These are phyloP conservation scores for Cytospora piceae DNA, from an alignment of 2,329 filamentous ascomycete genomes.

Conservation along the genomic window DNA sequence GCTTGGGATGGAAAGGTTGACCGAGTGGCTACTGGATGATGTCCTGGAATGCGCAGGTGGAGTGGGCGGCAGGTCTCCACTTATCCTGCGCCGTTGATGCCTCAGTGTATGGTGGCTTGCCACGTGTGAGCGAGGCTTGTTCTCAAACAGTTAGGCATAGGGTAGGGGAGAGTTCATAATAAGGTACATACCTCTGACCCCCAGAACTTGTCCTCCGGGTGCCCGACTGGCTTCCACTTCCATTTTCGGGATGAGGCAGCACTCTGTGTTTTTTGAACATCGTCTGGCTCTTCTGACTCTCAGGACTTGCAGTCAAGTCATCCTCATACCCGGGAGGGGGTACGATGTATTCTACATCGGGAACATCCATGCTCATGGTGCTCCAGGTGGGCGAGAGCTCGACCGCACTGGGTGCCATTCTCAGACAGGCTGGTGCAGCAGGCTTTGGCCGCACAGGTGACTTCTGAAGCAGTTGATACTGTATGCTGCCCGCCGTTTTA, in stretches of 20 bases:
- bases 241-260: constrained; percentile 43
- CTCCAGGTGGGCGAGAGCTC: constrained; percentile 21
- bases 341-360: constrained; percentile 30
- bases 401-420: constrained; percentile 21
- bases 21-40: constrained; percentile 56
- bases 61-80: constrained; percentile 60
- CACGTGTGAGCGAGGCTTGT: constrained; percentile 38
- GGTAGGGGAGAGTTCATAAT: too few relatives aligned
- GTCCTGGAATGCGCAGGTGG: constrained; percentile 64
- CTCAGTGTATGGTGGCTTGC: constrained; percentile 46
- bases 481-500: constrained; percentile 22
- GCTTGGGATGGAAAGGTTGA: constrained; percentile 47
- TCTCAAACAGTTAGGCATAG: constrained; percentile 23
- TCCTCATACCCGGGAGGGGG: constrained; percentile 28
- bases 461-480: constrained; percentile 1
- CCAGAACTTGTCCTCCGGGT: constrained; percentile 24
- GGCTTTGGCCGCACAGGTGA: constrained; percentile 1
- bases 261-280: constrained; percentile 45
- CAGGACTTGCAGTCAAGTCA: constrained; percentile 35
- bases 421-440: constrained; percentile 12
- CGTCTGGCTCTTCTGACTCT: constrained; percentile 36
- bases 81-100: constrained; percentile 48
- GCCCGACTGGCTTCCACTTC: constrained; percentile 31
- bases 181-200: constrained; percentile 24
- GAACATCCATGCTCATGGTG: constrained; percentile 22